Base-by-base conservation (phyloP, 2,329 filamentous ascomycete species). In the Cephalotrichum gorgonifer region DNA sequence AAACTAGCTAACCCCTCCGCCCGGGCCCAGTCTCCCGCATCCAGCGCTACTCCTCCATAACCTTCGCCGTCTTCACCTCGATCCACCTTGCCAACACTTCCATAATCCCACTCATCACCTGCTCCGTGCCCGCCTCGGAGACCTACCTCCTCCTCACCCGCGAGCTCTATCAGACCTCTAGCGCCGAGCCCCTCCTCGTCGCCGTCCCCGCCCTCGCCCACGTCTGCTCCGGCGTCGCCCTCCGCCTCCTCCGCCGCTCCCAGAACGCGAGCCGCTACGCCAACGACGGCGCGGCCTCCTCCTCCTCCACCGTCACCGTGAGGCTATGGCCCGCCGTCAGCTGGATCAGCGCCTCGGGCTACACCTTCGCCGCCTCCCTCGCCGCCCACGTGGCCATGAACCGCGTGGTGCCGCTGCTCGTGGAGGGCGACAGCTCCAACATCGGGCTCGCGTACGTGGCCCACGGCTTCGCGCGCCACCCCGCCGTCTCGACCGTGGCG, bases 41-140 rank as follows among this genome's bases (percentile, higher is more conserved):
- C 31, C 93, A 97, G 65, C 85, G 81, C 63, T 95, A 95, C 72
- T 93, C 88, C 1, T 88, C 86, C 56, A 94, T 95, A 69, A 81
- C 86, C 55, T 90, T 88, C 60, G 80, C 79, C 53, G 69, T 87
- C 55, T 95, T 91, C 69, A 76, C 84, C 30, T 73, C 79, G 27
- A 74, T 93, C 50, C 89, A 95, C 68, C 72, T 93, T 53, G 75
- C 82, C 58, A 95, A 90, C 58, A 91, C 88, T 30, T 87, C 87
- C 7, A 64, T 95, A 41, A 83, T 94, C 54, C 89, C 88, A 0
- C 78, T 93, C 33, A 57, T 83, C 45, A 88, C 86, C 38, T 78
- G 75, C 50, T 88, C 85, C 43, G 78, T 93, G 6, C 70, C 83
- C 8, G 77, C 81, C 47, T 86, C 86, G 52, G 90, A 96, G 62